Conservation (phyloP, 129 eudicot species). For the Flaveria robusta region DNA sequence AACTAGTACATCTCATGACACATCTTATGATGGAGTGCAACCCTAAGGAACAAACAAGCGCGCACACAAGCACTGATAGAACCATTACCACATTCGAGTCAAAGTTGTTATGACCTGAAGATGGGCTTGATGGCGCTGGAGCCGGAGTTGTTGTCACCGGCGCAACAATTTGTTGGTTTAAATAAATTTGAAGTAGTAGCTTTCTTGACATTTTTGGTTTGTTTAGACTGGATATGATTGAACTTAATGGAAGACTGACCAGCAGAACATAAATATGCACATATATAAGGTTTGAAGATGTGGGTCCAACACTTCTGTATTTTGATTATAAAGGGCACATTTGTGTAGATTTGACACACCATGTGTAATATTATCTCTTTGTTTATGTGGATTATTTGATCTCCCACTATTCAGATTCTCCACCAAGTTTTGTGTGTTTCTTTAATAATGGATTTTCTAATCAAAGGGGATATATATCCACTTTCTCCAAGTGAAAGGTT, state of each 20-base stretch:
- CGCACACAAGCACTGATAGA: constrained; percentile 75
- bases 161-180: no score
- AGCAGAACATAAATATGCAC: neutral
- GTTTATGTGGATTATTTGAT: neutral
- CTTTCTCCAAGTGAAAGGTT: constrained; percentile 24
- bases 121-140: constrained; percentile 33
- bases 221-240: neutral
- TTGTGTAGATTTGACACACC: constrained; percentile 15
- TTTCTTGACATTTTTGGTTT: constrained; percentile 49
- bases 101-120: constrained; percentile 47
- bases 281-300: constrained; percentile 5
- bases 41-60: constrained; percentile 82
- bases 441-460: constrained; percentile 24
- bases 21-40: constrained; percentile 76
- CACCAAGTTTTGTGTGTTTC: constrained; percentile 25
- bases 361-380: constrained; percentile 25
- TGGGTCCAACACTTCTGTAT: neutral
- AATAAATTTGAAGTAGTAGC: constrained; percentile 26
- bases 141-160: constrained; percentile 8
- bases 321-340: constrained; percentile 19
- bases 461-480: constrained; percentile 43
- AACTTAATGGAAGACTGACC: constrained; percentile 5
- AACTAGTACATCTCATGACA: constrained; percentile 59
- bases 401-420: constrained; percentile 29
- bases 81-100: constrained; percentile 89